Evolutionary conservation across 305 asterid genomes (phyloP), one percentile per base, ranked within the genome.

Genomic region (Plantago rigida): DNA sequence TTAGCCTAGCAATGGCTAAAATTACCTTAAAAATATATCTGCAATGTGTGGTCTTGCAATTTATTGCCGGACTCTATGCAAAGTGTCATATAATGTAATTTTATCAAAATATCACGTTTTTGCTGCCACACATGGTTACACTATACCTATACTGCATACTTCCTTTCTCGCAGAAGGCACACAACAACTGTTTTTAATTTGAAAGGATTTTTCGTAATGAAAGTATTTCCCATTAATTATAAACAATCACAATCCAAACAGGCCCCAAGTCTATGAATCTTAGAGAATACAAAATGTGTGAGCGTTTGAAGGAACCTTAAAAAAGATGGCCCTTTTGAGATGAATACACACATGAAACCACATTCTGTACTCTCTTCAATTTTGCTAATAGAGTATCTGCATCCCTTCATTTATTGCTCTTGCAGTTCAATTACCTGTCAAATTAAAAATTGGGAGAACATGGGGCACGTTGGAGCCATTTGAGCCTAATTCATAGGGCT

Each of bases 391-490:
- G 46, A 41, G 3, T 41, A 41, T 41, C 46, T 41, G 4, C 26
- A 19, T 54, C 61, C 70, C 58, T 60, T 57, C 47, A 42, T 60
- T 54, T 57, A 19, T 56, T 55, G 56, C 58, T 76, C 51, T 63
- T 64, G 77, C 87, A 92, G 99, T 92, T 71, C 95, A 96, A 51
- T 80, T 92, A 77, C 89, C 81, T 44, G 96, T 92, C 64, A 88
- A 88, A 79, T 63, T 88, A 71, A 88, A 86, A 82, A 77, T 83
- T 13, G 96, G 99, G 66, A 88, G 68, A 75, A 92, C 99, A 9
- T 92, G 96, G 95, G 99, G 99, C 45, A 81, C 95, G 46, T 67
- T 92, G 84, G 94, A 86, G 71, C 85, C 90, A 66, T 81, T 92
- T 73, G 75, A 72, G 65, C 81, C 68, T 58, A 79, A 79, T 72